Base-by-base conservation (phyloP, 768 basidiomycete species). In the Termitomyces sp. region DNA sequence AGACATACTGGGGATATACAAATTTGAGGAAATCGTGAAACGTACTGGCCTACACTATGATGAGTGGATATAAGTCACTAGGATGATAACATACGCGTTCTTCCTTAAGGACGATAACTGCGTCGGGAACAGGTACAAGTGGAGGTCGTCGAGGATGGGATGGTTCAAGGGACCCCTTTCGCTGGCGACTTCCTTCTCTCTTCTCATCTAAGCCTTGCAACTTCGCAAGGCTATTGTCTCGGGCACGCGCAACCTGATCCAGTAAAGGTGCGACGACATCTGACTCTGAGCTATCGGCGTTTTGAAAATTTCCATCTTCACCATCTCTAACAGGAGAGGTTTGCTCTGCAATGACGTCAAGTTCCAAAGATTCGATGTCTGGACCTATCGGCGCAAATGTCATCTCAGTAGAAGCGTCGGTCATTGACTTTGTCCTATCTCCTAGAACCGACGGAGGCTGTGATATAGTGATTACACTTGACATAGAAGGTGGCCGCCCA, bases 11-110 rank as follows among this genome's bases (percentile, higher is more conserved):
- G 20, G 95, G 95, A 72, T 97, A 96, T 56, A 95, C 86, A 71
- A 88, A 96, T 77, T 91, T 92, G 61, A 97, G 82, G 71, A 96
- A 94, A 73, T 96, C 95, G 61, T 96, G 94, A 72, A 97, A 96
- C 11, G 88, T 92, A 70, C 78, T 83, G 2, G 95, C 92, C 84
- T 89, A 65, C 31, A 43, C 36, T 56, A 37, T 15, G 12, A 42
- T 60, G 32, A 60, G 53, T 31, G 46, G 29, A 31, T 50, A 37
- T 46, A 25, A 51, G 14, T 43, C n/a, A 8, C 40, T 20, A 59
- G 15, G 29, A 50, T 56, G 32, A 57, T 10, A 29, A 71, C 80
- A 25, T 64, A 89, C 89, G 68, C 87, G 86, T 76, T 97, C 95
- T 73, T 98, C 95, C 64, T 91, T 91, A 56, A 98, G 83, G 25